Evolutionary conservation across 1,284 basidiomycete genomes (phyloP).

Genomic region (Apiotrichum montevideense): DNA sequence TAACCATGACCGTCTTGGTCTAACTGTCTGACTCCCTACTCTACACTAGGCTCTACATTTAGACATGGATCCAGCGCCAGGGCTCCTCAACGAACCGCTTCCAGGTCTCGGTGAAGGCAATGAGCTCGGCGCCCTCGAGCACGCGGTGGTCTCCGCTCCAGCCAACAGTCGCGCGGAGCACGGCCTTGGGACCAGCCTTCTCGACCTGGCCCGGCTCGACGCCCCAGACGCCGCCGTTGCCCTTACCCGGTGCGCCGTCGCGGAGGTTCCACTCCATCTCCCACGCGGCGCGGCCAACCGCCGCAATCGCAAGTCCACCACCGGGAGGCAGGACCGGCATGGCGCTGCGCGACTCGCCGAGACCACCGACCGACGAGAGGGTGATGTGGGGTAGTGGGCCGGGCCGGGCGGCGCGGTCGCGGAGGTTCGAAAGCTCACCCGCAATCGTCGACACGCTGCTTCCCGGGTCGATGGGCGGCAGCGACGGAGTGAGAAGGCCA

Average conservation of each 20-base stretch:
- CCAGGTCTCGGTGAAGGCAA: conserved; percentile 85
- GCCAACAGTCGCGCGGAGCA: conserved; percentile 68
- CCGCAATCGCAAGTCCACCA: conserved; percentile 84
- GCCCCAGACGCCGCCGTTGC: conserved; percentile 54
- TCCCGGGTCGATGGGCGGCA: conserved; percentile 59
- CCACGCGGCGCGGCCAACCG: conserved; percentile 78
- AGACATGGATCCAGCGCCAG: conserved; percentile 50
- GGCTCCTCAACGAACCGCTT: conserved; percentile 76
- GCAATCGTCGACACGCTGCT: conserved; percentile 59
- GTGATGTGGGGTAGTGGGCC: conserved; percentile 67
- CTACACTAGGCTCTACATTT: neutral
- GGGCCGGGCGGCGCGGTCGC: conserved; percentile 60
- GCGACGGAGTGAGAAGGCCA: conserved; percentile 79
- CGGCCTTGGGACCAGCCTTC: conserved; percentile 46
- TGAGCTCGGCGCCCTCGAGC: conserved; percentile 80
- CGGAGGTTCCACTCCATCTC: conserved; percentile 28
- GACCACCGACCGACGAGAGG: conserved; percentile 77
- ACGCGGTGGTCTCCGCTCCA: conserved; percentile 89
- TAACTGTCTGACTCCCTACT: too few relatives aligned
- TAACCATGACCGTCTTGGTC: too few relatives aligned
- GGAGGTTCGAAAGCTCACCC: conserved; percentile 48
- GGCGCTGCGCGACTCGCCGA: conserved; percentile 67
- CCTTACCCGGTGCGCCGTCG: conserved; percentile 12
- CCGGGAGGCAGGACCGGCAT: conserved; percentile 77
- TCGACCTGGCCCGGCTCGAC: conserved; percentile 49